phyloP scores from a whole-genome alignment of 352 stramenopile genomes.

The Globisporangium canariense region DNA sequence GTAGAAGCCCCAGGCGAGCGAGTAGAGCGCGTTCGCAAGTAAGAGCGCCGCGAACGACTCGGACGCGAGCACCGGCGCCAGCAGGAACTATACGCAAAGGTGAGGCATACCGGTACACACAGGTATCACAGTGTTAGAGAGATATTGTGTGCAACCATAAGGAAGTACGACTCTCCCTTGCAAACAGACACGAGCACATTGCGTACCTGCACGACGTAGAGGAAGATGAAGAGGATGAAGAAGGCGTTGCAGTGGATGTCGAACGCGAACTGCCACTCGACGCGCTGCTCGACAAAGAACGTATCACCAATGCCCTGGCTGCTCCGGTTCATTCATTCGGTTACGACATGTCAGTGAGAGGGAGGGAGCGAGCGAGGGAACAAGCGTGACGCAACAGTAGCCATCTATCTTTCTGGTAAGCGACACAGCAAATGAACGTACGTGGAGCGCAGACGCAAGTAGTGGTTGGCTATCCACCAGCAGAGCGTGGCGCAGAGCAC shows the following conservation, averaged over 20 bases:
- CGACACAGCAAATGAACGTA: conserved; percentile 18
- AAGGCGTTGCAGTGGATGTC: conserved; percentile 99
- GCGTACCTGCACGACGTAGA: conserved; percentile 90
- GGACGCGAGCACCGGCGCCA: conserved; percentile 92
- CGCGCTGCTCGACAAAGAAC: conserved; percentile 93
- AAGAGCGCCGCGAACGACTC: conserved; percentile 88
- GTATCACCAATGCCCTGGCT: conserved; percentile 71
- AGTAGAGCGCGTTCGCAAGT: conserved; percentile 93
- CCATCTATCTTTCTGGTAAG: conserved; percentile 1
- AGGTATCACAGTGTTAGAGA: not conserved
- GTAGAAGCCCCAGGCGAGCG: conserved; percentile 92
- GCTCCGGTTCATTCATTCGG: not conserved
- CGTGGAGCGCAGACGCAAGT: conserved; percentile 58
- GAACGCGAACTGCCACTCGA: conserved; percentile 99
- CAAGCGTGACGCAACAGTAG: not conserved
- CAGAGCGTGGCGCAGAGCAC: conserved; percentile 65
- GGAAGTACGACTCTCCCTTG: too few relatives aligned
- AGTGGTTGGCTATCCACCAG: conserved; percentile 77
- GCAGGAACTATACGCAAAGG: conserved; percentile 82
- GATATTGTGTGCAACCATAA: not conserved
- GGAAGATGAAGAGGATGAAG: conserved; percentile 95
- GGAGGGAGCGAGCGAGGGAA: too few relatives aligned
- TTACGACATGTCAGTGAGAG: not conserved
- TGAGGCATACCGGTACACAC: not conserved
- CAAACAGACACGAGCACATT: not conserved